Base-by-base conservation (phyloP, 2,329 filamentous ascomycete genomes). In the Fusarium paranaense region DNA sequence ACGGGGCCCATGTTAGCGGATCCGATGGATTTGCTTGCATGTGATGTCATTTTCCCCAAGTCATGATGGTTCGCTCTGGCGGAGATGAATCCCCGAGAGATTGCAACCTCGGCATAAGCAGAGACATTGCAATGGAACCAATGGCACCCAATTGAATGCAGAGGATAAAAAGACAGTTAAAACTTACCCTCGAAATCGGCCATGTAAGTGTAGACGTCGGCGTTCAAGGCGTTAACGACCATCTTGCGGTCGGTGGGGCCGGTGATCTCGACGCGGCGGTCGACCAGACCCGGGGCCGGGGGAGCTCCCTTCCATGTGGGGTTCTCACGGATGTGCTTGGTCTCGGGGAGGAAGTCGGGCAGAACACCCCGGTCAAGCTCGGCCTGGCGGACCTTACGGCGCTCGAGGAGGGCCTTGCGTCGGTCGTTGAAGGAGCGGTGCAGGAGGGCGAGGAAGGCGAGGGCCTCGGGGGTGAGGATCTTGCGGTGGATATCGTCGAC, bases 141-240 rank as follows among this genome's bases (percentile, higher is more conserved):
- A 45, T 18, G 4, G 2, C 11, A 22, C 18, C 7, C 47, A 57
- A 58, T 33, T 32, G 64, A 13, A 42, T 40, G 2, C 20, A 35
- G 33, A 37, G 10, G 3, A 56, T 45, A 42, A 64, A 45, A 42
- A 58, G 20, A 63, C 20, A 25, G 13, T 54, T 59, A 52, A 47
- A 63, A 83, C 89, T 79, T 84, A 97, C 95, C 96, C 86, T 99
- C 97, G 77, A 99, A 97, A 85, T 99, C 97, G 57, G 97, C 97
- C 97, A 99, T 99, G 81, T 98, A 99, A 66, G 96, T 98, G 93
- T 94, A 98, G 27, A 98, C 97, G 80, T 98, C 90, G 54, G 96
- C 93, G 85, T 98, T 99, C 82, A 98, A 82, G 11, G 97, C 97
- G 83, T 99, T 99, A 73, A 98, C 94, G 57, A 98, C 95, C 97